Evolutionary conservation across 495 filamentous ascomycete genomes (phyloP).

Genomic region (Annulohypoxylon bovei): DNA sequence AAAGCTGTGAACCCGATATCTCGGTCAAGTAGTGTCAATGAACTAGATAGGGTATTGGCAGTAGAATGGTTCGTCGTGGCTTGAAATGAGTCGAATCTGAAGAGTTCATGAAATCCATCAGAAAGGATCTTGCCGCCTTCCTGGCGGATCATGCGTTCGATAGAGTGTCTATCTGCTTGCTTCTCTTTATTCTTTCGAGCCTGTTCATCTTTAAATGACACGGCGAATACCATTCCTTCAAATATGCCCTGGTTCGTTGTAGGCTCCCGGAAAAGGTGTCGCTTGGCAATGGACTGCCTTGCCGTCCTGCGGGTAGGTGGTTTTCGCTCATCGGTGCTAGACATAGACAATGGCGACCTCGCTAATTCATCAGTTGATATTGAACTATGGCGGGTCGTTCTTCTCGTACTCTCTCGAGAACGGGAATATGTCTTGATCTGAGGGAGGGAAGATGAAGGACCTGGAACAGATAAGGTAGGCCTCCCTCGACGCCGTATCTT

Average conservation of each 20-base stretch:
- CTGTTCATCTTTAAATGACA: conserved; percentile 68
- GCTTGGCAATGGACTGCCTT: conserved; percentile 30
- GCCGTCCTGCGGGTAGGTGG: conserved; percentile 24
- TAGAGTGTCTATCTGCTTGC: conserved; percentile 57
- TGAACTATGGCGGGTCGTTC: conserved; percentile 42
- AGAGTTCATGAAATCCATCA: conserved; percentile 86
- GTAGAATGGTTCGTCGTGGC: conserved; percentile 27
- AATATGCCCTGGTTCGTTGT: conserved; percentile 60
- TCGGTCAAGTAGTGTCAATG: conserved; percentile 41
- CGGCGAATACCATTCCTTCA: conserved; percentile 80
- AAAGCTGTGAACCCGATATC: conserved; percentile 78
- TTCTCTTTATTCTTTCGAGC: conserved; percentile 64
- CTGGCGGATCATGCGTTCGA: conserved; percentile 58
- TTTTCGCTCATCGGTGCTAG: conserved; percentile 15
- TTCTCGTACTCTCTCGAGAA: conserved; percentile 31
- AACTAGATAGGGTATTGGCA: conserved; percentile 30
- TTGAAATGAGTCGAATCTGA: conserved; percentile 62
- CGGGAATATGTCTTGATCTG: conserved; percentile 42
- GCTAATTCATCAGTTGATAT: conserved; percentile 55
- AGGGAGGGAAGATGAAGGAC: conserved; percentile 31
- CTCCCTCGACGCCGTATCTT: conserved; percentile 42
- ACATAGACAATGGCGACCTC: conserved; percentile 33
- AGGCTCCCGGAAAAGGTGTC: conserved; percentile 34
- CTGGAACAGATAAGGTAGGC: conserved; percentile 20
- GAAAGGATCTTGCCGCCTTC: conserved; percentile 78